Evolutionary conservation across 495 filamentous ascomycete species (phyloP), one percentile per base, ranked within the genome.

Genomic region (Neurospora tetrasperma): DNA sequence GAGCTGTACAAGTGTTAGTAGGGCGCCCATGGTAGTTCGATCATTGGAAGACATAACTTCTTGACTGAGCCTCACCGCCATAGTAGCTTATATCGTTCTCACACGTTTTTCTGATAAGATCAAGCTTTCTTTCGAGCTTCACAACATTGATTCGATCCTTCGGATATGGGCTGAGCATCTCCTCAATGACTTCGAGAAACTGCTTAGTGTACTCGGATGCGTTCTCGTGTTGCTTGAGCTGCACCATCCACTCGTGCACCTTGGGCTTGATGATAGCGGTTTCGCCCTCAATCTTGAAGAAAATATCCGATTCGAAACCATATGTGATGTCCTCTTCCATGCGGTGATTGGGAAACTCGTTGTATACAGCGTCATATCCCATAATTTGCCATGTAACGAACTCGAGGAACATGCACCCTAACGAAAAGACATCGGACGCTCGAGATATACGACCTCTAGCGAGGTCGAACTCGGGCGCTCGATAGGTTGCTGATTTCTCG

Each of bases 401-500:
- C 62, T 74, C 73, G 8, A 74, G 70, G 11, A 35, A 69, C 31
- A 72, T 38, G 62, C 73, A 74, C 2, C 70, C 73, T 18, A 74
- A 2, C n/a, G 70, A 72, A 54, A 72, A 74, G 1, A 74, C 40
- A 39, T 74, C 73, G n/a, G 59, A 41, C 10, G 12, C 12, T 8
- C 41, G 59, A 4, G 73, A 74, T 31, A 74, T 69, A 7, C 14
- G 8, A 6, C 59, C 70, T 0, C 20, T 10, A 4, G 4, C 0
- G 2, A 74, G 35, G 23, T 74, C 73, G n/a, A 74, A 74, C 1
- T 74, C 73, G 39, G 73, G 73, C 1, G 70, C 70, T 20, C 70
- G 35, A 27, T 74, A 74, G 1, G 73, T 74, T 16, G 68, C 70
- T n/a, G 73, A 69, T 39, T 38, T 71, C 1, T 59, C 48, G 5